These are phyloP conservation scores for Fraxinus albicans DNA, from an alignment of 305 asterid species.

Conservation along the genomic window DNA sequence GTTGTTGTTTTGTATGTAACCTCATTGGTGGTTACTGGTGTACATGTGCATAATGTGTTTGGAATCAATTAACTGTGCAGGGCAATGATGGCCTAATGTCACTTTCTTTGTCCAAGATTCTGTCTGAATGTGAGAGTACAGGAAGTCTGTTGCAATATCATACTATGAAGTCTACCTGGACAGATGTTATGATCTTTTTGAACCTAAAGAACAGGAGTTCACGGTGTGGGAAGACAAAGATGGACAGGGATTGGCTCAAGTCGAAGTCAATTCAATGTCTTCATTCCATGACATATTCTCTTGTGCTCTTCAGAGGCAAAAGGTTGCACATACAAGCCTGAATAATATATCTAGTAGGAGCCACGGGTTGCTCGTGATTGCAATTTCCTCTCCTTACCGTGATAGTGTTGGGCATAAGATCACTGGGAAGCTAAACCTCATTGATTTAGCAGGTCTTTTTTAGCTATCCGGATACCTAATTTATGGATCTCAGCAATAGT, in stretches of 20 bases:
- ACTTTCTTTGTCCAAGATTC: constrained; percentile 54
- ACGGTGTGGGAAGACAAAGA: constrained; percentile 62
- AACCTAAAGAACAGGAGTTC: constrained; percentile 65
- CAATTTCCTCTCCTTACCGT: constrained; percentile 41
- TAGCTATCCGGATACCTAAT: not conserved
- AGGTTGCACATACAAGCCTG: constrained; percentile 69
- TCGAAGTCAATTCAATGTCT: constrained; percentile 43
- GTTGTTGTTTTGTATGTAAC: not conserved
- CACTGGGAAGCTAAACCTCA: constrained; percentile 79
- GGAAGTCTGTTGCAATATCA: constrained; percentile 49
- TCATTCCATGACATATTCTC: constrained; percentile 58
- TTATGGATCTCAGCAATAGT: constrained; percentile 1
- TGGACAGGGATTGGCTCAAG: constrained; percentile 68
- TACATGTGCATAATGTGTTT: not conserved
- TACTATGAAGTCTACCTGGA: constrained; percentile 87
- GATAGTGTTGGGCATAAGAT: constrained; percentile 37
- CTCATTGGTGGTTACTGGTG: not conserved
- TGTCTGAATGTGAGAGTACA: constrained; percentile 41
- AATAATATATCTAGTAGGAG: constrained; percentile 89
- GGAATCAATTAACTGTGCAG: constrained; percentile 41
- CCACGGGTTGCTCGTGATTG: constrained; percentile 70
- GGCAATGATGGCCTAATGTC: constrained; percentile 72
- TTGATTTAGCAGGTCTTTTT: constrained; percentile 81
- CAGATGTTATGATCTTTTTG: constrained; percentile 75
- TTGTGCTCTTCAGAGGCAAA: constrained; percentile 64